Base-by-base conservation (phyloP, 768 basidiomycete species). In the Russula griseocarnosa region DNA sequence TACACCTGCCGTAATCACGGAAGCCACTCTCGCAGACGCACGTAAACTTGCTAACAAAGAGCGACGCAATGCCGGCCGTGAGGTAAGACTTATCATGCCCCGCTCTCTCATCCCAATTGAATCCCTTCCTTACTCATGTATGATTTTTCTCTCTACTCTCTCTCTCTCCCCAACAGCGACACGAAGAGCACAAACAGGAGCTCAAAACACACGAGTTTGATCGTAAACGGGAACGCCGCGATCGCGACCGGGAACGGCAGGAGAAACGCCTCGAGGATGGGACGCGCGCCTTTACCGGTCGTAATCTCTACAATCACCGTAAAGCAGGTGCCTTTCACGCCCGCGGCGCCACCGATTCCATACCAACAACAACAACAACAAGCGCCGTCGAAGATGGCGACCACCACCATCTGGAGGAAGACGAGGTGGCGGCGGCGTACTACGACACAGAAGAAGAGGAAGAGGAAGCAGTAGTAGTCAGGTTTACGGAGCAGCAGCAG, bases 1-100 rank as follows among this genome's bases (percentile, higher is more conserved):
- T 14, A 11, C 42, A 47, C 26, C 49, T 1, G 40, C 46, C 1
- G 54, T 28, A 46, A n/a, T 36, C 38, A 18, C 38, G 13, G 28
- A 14, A 6, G 34, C 57, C 16, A 32, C 59, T 14, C 16, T 50
- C 20, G 26, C 30, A 7, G 10, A 51, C 36, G 32, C 47, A 7
- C 64, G 59, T 16, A 65, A 57, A 40, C 24, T 52, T 3, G 60
- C 64, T 14, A 61, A 61, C 60, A 65, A 55, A 20, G 26, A 46
- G 6, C 64, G 64, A 30, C 64, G 64, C 59, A 36, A 34, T 5
- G 42, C 32, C n/a, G 64, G 64, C 54, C 55, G 64, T 46, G 64
- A 65, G 60, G 64, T 65, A 60, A 13, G 22, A 14, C 0, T 30
- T 5, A 30, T 30, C 28, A 3, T 30, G 3, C 3, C 28, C 5